Conservation (phyloP, 768 basidiomycete species). For the Agaricus blazei region DNA sequence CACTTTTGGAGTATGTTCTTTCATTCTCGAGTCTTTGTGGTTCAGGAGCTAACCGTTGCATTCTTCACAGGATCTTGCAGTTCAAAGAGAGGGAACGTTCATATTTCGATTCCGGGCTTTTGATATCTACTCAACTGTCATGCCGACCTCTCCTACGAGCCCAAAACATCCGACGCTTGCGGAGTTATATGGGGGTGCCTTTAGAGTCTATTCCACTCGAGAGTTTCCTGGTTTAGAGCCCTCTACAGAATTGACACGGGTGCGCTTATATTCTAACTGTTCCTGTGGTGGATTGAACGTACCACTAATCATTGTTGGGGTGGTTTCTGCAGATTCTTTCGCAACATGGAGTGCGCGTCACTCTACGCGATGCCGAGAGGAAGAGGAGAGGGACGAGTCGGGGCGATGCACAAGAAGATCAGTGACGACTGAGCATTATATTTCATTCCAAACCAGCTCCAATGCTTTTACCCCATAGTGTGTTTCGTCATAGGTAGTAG, state of each 20-base stretch:
- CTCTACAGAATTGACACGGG: slow-evolving; percentile 69
- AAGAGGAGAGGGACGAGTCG: slow-evolving; percentile 25
- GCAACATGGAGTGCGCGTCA: slow-evolving; percentile 36
- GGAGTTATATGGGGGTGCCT: slow-evolving; percentile 62
- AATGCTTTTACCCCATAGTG: background rate
- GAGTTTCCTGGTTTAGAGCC: slow-evolving; percentile 68
- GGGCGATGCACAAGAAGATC: background rate
- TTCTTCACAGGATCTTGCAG: slow-evolving; percentile 56
- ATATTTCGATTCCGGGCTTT: slow-evolving; percentile 69
- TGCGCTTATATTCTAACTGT: slow-evolving; percentile 18
- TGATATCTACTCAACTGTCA: slow-evolving; percentile 41
- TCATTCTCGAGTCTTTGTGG: background rate
- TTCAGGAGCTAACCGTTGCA: slow-evolving; percentile 1
- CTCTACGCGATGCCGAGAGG: slow-evolving; percentile 33
- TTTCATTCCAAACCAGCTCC: background rate
- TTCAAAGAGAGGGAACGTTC: slow-evolving; percentile 61
- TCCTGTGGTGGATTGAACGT: background rate
- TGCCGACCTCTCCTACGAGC: slow-evolving; percentile 18
- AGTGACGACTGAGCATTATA: background rate
- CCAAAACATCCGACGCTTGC: slow-evolving; percentile 41
- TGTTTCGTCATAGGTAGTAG: background rate
- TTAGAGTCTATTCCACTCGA: slow-evolving; percentile 68
- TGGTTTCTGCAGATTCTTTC: slow-evolving; percentile 22
- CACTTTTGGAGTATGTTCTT: slow-evolving; percentile 49
- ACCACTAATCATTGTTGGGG: too few relatives aligned